Percentiles rank a stretch among this genome's conserved stretches.
Evolutionary conservation across 129 eudicot genomes (phyloP).

Genomic region (Flaveria ramosissima): DNA sequence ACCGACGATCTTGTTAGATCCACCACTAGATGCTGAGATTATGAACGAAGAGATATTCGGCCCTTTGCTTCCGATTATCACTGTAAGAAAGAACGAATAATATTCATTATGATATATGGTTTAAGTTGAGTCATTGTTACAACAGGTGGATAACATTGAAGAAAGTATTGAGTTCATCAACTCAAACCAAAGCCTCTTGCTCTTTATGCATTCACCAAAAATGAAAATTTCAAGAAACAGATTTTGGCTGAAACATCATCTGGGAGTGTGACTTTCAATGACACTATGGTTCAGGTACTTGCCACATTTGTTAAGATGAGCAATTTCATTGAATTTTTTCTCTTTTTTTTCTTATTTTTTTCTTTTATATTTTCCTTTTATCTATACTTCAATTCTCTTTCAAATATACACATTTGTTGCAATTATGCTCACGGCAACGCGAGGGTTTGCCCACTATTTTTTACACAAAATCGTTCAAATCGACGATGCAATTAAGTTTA

Average conservation of each 20-base stretch:
- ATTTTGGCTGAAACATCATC: constrained; percentile 81
- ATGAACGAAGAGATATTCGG: constrained; percentile 96
- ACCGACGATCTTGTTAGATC: constrained; percentile 90
- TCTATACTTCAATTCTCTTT: too few relatives aligned
- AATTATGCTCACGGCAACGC: too few relatives aligned
- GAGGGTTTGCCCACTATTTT: background rate
- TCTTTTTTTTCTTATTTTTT: too few relatives aligned
- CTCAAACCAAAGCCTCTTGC: constrained; percentile 84
- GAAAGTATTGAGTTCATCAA: constrained; percentile 87
- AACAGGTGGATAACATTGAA: constrained; percentile 66
- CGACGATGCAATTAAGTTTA: background rate
- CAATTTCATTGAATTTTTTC: too few relatives aligned
- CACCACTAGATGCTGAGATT: constrained; percentile 78
- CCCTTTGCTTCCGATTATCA: constrained; percentile 88
- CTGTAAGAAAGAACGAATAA: constrained; percentile 44
- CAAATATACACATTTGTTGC: too few relatives aligned
- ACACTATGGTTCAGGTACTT: constrained; percentile 74
- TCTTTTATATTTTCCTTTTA: too few relatives aligned
- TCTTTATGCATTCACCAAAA: constrained; percentile 74
- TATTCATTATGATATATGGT: background rate
- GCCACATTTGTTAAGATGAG: background rate
- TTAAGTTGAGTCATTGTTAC: constrained; percentile 23
- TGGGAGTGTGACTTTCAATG: constrained; percentile 79
- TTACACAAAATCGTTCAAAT: background rate
- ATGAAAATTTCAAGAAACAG: constrained; percentile 50